Conservation (phyloP, 139 green algal species). For the Chara braunii region DNA sequence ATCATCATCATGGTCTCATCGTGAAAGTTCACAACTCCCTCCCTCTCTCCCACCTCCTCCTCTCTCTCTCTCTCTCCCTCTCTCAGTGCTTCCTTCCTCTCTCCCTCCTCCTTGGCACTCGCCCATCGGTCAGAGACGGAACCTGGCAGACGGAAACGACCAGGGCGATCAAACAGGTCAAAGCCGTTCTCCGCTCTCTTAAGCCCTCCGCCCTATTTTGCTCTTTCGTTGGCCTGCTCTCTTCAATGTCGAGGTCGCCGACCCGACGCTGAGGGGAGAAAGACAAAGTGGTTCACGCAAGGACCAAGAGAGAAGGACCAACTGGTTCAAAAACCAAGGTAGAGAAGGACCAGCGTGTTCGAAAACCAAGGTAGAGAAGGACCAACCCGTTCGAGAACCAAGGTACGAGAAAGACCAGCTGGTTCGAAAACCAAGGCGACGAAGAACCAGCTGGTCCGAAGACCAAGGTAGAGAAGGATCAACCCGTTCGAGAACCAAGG, state of each 20-base stretch:
- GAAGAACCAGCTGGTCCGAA: no score
- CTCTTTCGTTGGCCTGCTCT: not conserved
- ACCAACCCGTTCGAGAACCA: no score
- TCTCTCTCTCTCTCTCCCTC: constrained; percentile 11
- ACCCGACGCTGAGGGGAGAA: not conserved
- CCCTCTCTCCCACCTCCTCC: constrained; percentile 3
- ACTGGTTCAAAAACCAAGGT: no score
- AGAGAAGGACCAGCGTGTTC: no score
- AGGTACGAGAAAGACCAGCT: no score
- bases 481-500: no score
- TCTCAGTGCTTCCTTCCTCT: constrained; percentile 2
- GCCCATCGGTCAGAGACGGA: not conserved
- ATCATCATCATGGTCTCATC: no score
- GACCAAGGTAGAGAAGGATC: no score
- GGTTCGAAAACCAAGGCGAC: no score
- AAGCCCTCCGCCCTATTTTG: not conserved
- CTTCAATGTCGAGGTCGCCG: not conserved
- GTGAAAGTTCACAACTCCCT: no score
- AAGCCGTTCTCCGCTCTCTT: not conserved
- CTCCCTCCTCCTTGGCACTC: not conserved
- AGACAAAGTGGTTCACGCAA: constrained; percentile 14
- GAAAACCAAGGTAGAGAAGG: no score
- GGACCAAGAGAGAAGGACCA: no score
- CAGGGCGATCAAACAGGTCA: not conserved
- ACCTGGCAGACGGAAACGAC: not conserved